Conservation (phyloP, 2,329 filamentous ascomycete species). For the Curvularia eragrostidis region DNA sequence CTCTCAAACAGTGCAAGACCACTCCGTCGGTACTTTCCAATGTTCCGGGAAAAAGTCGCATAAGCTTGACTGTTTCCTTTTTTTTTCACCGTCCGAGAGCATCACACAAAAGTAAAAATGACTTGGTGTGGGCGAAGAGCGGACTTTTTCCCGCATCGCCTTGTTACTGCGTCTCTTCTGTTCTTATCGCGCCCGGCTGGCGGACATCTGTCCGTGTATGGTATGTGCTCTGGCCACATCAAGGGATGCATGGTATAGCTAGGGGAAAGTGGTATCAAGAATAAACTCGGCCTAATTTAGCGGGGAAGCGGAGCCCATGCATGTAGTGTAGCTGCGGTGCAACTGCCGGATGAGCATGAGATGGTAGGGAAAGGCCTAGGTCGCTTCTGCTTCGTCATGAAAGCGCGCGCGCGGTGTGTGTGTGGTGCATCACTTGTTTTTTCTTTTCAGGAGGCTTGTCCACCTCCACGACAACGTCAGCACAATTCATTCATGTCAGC, state of each 20-base stretch:
- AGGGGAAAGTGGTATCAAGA: not conserved
- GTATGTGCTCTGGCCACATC: not conserved
- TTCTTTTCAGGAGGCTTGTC: not conserved
- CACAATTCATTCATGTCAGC: not conserved
- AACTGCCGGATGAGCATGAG: not conserved
- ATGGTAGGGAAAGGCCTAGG: not conserved
- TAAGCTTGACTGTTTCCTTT: no score
- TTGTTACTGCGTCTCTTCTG: not conserved
- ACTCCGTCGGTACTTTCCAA: not conserved
- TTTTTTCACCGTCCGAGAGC: not conserved
- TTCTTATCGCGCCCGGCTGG: not conserved
- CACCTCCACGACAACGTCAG: not conserved
- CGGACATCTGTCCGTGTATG: not conserved
- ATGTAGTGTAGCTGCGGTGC: not conserved
- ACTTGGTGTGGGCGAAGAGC: not conserved
- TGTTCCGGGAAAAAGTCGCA: not conserved
- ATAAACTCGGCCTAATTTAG: not conserved
- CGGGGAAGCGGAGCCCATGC: not conserved
- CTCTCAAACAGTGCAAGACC: not conserved
- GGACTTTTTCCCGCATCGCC: not conserved
- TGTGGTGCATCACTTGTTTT: not conserved
- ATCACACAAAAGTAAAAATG: not conserved
- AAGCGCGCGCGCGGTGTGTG: not conserved
- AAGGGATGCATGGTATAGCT: not conserved
- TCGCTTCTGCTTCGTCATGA: not conserved